Evolutionary conservation across 1,284 basidiomycete genomes (phyloP).

Genomic region (Puccinia sorghi): DNA sequence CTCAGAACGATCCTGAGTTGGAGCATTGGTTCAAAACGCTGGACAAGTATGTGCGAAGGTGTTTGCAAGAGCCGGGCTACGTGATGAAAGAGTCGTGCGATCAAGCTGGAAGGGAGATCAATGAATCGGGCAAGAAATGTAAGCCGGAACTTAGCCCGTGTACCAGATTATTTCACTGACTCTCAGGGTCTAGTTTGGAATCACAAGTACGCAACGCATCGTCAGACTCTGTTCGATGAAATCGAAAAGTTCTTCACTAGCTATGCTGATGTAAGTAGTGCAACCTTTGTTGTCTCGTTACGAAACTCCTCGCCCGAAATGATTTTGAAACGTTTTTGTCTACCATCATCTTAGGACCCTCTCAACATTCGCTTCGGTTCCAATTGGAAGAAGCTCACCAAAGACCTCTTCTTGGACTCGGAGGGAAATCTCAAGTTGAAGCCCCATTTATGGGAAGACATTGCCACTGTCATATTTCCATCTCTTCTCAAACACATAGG

Average conservation of each 20-base stretch:
- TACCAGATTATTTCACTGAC: neutral
- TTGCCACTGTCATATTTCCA: constrained; percentile 79
- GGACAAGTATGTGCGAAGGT: constrained; percentile 68
- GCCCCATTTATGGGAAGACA: constrained; percentile 68
- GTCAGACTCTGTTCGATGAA: constrained; percentile 55
- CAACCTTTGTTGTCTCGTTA: neutral
- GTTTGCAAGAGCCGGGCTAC: constrained; percentile 82
- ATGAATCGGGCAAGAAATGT: constrained; percentile 63
- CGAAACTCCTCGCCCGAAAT: neutral
- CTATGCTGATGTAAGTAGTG: constrained; percentile 52
- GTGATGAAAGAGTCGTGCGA: constrained; percentile 73
- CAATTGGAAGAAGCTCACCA: constrained; percentile 55
- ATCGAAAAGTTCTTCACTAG: constrained; percentile 56
- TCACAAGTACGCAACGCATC: constrained; percentile 56
- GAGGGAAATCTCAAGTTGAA: constrained; percentile 89
- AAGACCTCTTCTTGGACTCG: constrained; percentile 60
- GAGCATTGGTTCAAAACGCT: constrained; percentile 72
- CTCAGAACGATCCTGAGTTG: constrained; percentile 74
- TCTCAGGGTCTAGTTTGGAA: constrained; percentile 53
- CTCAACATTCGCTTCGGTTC: constrained; percentile 57
- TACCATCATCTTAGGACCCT: constrained; percentile 51
- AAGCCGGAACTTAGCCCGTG: constrained; percentile 55
- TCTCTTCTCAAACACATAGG: constrained; percentile 66
- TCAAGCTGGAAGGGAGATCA: constrained; percentile 61
- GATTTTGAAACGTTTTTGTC: neutral